phyloP scores from a whole-genome alignment of 202 grass and related monocot genomes.

The Digitaria exilis region DNA sequence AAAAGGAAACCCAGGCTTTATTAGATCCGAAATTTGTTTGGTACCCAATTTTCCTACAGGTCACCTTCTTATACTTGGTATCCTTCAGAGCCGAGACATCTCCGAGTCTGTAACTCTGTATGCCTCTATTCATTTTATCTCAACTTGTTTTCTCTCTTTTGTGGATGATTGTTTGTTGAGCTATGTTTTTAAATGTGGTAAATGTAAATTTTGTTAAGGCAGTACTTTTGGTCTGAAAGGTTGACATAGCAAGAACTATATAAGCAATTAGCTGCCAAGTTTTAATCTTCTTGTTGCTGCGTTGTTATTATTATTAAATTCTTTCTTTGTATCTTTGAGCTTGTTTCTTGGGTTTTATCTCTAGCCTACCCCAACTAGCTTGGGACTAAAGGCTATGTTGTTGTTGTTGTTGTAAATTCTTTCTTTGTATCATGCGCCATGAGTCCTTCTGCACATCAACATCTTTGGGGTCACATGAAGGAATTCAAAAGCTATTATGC shows the following conservation, averaged over 20 bases:
- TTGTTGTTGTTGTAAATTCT: no score
- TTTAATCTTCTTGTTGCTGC: not conserved
- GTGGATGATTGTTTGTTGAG: not conserved
- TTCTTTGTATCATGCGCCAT: not conserved
- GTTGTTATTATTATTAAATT: not conserved
- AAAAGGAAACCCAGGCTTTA: not conserved
- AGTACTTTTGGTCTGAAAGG: not conserved
- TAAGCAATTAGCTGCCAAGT: not conserved
- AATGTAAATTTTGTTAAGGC: not conserved
- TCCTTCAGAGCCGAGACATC: not conserved
- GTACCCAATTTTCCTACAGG: not conserved
- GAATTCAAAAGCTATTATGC: not conserved
- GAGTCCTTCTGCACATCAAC: not conserved
- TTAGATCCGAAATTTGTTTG: not conserved
- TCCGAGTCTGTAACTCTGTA: not conserved
- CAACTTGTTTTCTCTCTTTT: not conserved
- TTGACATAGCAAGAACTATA: not conserved
- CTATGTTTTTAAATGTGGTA: not conserved
- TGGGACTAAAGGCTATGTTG: no score
- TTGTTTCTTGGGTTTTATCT: no score
- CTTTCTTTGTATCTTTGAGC: not conserved
- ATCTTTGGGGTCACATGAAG: not conserved
- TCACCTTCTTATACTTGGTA: not conserved
- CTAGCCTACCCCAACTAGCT: no score
- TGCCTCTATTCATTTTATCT: not conserved